Evolutionary conservation across 1,284 basidiomycete species (phyloP), one percentile per base, ranked within the genome.

Genomic region (Cryptococcus amylolentus): DNA sequence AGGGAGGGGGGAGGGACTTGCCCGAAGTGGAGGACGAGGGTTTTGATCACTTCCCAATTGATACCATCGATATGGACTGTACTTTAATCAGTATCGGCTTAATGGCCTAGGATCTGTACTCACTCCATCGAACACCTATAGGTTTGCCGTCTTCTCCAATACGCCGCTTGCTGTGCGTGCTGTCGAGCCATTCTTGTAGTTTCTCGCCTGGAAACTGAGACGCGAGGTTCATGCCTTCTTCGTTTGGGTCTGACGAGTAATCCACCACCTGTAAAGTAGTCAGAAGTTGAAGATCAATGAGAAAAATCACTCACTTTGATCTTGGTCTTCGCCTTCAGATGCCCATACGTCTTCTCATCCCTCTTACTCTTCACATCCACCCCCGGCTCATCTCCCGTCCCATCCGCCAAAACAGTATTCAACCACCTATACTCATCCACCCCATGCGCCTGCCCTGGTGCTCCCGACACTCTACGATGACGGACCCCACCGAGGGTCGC

Each of bases 351-450:
- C 58, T 73, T 68, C 54, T 76, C 68, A 54, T 73, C 75, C 48
- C 71, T 50, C 54, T 65, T 64, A 42, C 64, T 64, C 27, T 67
- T 68, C 8, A 78, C 76, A 54, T 78, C 73, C n/a, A 78, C 75
- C 59, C 76, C 76, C 4, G 75, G 76, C 56, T 78, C 76, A 54
- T 73, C 71, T 12, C 76, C 76, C n/a, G 75, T 77, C n/a, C 73
- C 66, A 6, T 65, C 67, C 1, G 63, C 69, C 9, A 56, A 40
- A 31, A 40, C 40, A 27, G 51, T 53, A 3, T 48, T 51, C n/a
- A 75, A 56, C 70, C 71, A 75, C 20, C 63, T 58, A 57, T 73
- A 71, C 13, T 61, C 49, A 9, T 26, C 52, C 18, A 48, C 31
- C 10, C 31, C 31, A 35, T 35, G 6, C 10, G 31, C 43, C 23